phyloP scores from a whole-genome alignment of 2,329 filamentous ascomycete species.

The Fusarium sp. region DNA sequence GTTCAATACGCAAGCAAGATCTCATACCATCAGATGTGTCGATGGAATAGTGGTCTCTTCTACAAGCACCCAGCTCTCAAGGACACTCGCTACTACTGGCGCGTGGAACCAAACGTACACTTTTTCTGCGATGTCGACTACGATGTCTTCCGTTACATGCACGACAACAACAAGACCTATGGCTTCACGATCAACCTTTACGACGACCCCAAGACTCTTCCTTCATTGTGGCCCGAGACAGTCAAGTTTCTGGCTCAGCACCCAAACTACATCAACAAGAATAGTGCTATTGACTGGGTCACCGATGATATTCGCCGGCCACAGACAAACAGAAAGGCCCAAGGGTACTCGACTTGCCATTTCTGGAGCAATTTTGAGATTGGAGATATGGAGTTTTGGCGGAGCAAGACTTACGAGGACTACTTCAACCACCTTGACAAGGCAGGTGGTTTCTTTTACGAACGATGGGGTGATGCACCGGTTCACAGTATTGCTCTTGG shows the following conservation, averaged over 20 bases:
- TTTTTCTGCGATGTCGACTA: slow-evolving; percentile 99
- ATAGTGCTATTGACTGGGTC: slow-evolving; percentile 90
- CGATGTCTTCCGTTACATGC: slow-evolving; percentile 98
- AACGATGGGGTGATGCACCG: slow-evolving; percentile 97
- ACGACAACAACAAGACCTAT: slow-evolving; percentile 98
- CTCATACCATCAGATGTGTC: slow-evolving; percentile 98
- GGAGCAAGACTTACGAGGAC: slow-evolving; percentile 88
- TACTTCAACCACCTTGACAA: slow-evolving; percentile 98
- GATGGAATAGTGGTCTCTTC: slow-evolving; percentile 98
- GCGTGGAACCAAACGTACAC: slow-evolving; percentile 97
- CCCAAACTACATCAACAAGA: slow-evolving; percentile 80
- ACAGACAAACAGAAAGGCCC: slow-evolving; percentile 80
- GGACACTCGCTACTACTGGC: slow-evolving; percentile 93
- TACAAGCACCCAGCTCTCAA: slow-evolving; percentile 93
- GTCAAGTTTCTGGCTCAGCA: slow-evolving; percentile 88
- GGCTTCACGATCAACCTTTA: slow-evolving; percentile 98
- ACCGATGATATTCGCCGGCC: slow-evolving; percentile 81
- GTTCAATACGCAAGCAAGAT: slow-evolving; percentile 91
- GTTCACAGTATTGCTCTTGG: slow-evolving; percentile 95
- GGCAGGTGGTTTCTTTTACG: slow-evolving; percentile 97
- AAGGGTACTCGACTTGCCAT: slow-evolving; percentile 97
- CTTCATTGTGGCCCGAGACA: slow-evolving; percentile 95
- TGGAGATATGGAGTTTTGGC: slow-evolving; percentile 91
- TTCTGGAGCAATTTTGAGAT: slow-evolving; percentile 99
- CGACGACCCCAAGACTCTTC: slow-evolving; percentile 87